phyloP scores from a whole-genome alignment of 2,329 filamentous ascomycete genomes.

The Aspergillus brunneoviolaceus region DNA sequence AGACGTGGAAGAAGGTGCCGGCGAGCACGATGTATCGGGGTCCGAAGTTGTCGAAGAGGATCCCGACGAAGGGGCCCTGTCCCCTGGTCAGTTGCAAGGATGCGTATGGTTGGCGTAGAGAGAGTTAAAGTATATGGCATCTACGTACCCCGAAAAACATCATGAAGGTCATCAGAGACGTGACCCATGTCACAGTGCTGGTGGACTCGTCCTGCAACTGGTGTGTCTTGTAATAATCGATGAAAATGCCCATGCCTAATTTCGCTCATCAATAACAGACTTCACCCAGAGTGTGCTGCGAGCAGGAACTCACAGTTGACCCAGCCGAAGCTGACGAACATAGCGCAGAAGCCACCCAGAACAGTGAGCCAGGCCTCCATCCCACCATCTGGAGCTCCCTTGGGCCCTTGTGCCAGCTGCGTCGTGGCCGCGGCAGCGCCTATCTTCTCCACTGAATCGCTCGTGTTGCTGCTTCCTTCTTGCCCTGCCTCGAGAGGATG shows the following conservation, averaged over 20 bases:
- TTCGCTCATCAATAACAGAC: not conserved
- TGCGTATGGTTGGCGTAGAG: not conserved
- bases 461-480: constrained; percentile 5
- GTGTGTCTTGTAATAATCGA: constrained; percentile 24
- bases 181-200: constrained; percentile 16
- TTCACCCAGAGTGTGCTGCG: too few relatives aligned
- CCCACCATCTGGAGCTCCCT: constrained; percentile 32
- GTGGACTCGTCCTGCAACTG: constrained; percentile 10
- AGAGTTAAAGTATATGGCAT: not conserved
- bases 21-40: constrained; percentile 53
- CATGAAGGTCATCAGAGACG: constrained; percentile 15
- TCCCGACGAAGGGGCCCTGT: constrained; percentile 15
- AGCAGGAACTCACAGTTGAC: constrained; percentile 43
- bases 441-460: constrained; percentile 7
- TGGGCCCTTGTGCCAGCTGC: constrained; percentile 10
- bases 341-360: constrained; percentile 46
- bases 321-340: constrained; percentile 55
- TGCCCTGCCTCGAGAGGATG: not conserved
- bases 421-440: constrained; percentile 1
- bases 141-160: constrained; percentile 16
- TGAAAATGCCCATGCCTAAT: constrained; percentile 29
- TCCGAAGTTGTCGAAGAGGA: constrained; percentile 58
- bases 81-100: not conserved
- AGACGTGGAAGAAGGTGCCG: constrained; percentile 55
- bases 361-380: constrained; percentile 47